Base-by-base conservation (phyloP, 1,284 basidiomycete genomes). In the Boletus austroedulis region DNA sequence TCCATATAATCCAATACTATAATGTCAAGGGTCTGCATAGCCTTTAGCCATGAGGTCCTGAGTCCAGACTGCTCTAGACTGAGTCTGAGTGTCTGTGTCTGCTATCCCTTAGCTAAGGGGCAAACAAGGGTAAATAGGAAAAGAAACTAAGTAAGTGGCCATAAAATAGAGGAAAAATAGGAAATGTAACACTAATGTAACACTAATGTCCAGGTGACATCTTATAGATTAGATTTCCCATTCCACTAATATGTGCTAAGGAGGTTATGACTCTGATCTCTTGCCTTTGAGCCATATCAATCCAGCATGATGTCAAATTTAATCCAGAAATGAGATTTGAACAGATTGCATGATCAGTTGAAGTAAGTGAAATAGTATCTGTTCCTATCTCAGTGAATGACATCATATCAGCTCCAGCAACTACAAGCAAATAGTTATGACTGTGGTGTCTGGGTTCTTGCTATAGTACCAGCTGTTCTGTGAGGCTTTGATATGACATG, bases 361-460 rank as follows among this genome's bases (percentile, higher is more conserved):
- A 5, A 1, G 34, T 50, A 19, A 50, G 48, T 1, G 2, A 9
- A 38, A 23, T 5, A 5, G 26, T 14, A 26, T 38, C 5, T 14
- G 4, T n/a, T 26, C 34, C 3, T 36, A 36, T 17, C 34, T 36
- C 34, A 36, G 10, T 36, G 34, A 6, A 6, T 36, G 34, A 36
- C 17, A 36, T 36, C 34, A 36, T 3, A 17, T 36, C 34, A 36
- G 34, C 34, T 36, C 34, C 34, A 19, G 19, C 34, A 5, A 17
- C 15, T 52, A 24, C 66, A 67, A 32, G 60, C 26, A 8, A 67
- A 67, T 32, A 4, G 45, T 3, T 62, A 58, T 41, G 66, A 67
- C 14, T 36, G 34, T 36, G 34, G 34, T 3, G 34, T 36, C 2
- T 36, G 34, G 34, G 34, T 36, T 12, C 34, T 36, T 17, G 61